phyloP scores from a whole-genome alignment of 176 grass and related monocot genomes.

The Melocanna baccifera region DNA sequence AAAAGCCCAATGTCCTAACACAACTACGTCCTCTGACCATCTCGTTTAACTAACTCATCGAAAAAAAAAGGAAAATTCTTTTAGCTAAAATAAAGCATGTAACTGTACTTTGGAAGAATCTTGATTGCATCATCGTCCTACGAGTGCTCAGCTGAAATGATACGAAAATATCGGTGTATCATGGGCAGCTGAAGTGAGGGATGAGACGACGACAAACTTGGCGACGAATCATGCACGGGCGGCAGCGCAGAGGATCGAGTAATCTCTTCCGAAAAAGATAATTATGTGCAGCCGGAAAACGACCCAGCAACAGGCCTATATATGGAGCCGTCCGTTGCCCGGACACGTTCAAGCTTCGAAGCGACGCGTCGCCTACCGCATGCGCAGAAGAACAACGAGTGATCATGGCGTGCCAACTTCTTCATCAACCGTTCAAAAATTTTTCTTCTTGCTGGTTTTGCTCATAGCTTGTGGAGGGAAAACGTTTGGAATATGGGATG shows the following conservation, averaged over 20 bases:
- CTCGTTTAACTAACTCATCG: not conserved
- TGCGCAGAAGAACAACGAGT: not conserved
- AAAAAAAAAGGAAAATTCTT: not conserved
- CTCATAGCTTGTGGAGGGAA: not conserved
- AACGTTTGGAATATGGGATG: not conserved
- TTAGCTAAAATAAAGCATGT: not conserved
- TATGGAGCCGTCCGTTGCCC: not conserved
- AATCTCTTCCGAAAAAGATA: not conserved
- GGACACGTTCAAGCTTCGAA: slow-evolving; percentile 7
- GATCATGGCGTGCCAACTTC: slow-evolving; percentile 39
- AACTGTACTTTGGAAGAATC: not conserved
- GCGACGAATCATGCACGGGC: not conserved
- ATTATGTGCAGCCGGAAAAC: slow-evolving; percentile 12
- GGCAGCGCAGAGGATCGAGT: not conserved
- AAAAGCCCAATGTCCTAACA: not conserved
- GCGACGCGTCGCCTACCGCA: slow-evolving; percentile 38
- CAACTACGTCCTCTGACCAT: not conserved
- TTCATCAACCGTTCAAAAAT: not conserved
- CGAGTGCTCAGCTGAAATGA: not conserved
- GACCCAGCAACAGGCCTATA: slow-evolving; percentile 19
- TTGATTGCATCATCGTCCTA: not conserved
- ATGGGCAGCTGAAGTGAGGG: not conserved
- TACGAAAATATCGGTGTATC: not conserved
- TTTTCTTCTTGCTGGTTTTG: not conserved
- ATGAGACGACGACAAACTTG: not conserved